Percentiles rank a stretch among this genome's conserved stretches.
These are phyloP conservation scores for Lablab purpureus DNA, from an alignment of 306 rosid genomes.

Conservation along the genomic window DNA sequence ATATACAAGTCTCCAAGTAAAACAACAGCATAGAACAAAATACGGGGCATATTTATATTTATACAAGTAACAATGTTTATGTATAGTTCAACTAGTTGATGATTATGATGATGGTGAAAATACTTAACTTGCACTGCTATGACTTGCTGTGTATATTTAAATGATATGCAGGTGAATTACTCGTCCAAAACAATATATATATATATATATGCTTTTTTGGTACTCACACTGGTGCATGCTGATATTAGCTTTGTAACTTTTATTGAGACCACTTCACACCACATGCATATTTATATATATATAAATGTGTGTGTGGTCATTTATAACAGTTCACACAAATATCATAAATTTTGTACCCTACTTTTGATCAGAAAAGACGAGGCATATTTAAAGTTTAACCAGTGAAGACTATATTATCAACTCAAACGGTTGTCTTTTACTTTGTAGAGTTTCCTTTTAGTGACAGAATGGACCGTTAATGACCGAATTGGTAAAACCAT, in stretches of 20 bases:
- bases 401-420: not conserved
- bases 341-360: not conserved
- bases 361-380: not conserved
- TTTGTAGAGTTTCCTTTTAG: not conserved
- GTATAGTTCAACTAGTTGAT: not conserved
- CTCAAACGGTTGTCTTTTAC: not conserved
- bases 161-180: not conserved
- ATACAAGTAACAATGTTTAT: not conserved
- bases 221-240: not conserved
- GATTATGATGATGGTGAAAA: not conserved
- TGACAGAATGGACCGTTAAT: not conserved
- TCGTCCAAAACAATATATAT: not conserved
- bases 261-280: constrained; percentile 8
- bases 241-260: not conserved
- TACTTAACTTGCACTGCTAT: not conserved
- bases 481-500: not conserved
- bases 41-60: too few relatives aligned
- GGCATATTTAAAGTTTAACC: not conserved
- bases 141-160: not conserved
- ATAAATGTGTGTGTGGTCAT: not conserved
- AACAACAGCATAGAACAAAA: too few relatives aligned
- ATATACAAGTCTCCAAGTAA: too few relatives aligned
- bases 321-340: not conserved
- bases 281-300: not conserved
- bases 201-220: not conserved